A percentile compares a stretch with the other conserved stretches of the same genome.
phyloP scores from a whole-genome alignment of 2,329 filamentous ascomycete species.

The Hawksworthiomyces lignivorus region DNA sequence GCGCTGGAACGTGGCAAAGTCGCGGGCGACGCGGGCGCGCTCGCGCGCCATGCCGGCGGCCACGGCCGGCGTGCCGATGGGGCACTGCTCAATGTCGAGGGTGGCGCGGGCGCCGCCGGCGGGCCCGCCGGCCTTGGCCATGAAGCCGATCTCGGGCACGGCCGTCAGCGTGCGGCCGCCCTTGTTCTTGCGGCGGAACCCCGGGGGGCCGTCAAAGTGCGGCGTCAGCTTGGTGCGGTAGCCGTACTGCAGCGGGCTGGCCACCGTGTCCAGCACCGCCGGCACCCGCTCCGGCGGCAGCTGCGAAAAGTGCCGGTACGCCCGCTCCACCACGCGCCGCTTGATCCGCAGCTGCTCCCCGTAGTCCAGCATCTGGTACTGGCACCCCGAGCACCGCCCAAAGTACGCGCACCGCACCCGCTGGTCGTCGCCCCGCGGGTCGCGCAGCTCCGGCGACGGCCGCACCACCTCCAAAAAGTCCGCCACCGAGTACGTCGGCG shows the following conservation, averaged over 20 bases:
- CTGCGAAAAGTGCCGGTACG: slow-evolving; percentile 84
- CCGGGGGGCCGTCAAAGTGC: slow-evolving; percentile 76
- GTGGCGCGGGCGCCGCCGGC: slow-evolving; percentile 57
- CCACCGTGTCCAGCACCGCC: slow-evolving; percentile 72
- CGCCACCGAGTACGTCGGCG: slow-evolving; percentile 60
- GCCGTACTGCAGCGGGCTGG: slow-evolving; percentile 81
- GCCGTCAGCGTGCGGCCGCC: slow-evolving; percentile 40
- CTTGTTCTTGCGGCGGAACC: slow-evolving; percentile 39
- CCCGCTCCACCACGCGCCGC: slow-evolving; percentile 78
- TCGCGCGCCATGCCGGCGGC: slow-evolving; percentile 71
- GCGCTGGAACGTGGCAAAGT: slow-evolving; percentile 63
- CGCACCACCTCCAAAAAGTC: slow-evolving; percentile 74
- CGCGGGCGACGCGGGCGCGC: slow-evolving; percentile 63
- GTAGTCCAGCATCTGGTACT: slow-evolving; percentile 96
- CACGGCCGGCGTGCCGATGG: slow-evolving; percentile 84
- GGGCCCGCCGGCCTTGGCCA: slow-evolving; percentile 51
- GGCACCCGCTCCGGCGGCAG: slow-evolving; percentile 70
- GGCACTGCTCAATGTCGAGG: slow-evolving; percentile 94
- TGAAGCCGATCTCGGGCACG: slow-evolving; percentile 81
- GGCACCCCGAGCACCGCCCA: slow-evolving; percentile 77
- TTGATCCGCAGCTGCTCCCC: slow-evolving; percentile 79
- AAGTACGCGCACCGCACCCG: slow-evolving; percentile 84
- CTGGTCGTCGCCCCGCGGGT: slow-evolving; percentile 63
- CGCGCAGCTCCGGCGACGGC: slow-evolving; percentile 42
- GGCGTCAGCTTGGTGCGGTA: slow-evolving; percentile 97